These are phyloP conservation scores for Sherardia arvensis DNA, from an alignment of 257 asterid species.

Conservation along the genomic window DNA sequence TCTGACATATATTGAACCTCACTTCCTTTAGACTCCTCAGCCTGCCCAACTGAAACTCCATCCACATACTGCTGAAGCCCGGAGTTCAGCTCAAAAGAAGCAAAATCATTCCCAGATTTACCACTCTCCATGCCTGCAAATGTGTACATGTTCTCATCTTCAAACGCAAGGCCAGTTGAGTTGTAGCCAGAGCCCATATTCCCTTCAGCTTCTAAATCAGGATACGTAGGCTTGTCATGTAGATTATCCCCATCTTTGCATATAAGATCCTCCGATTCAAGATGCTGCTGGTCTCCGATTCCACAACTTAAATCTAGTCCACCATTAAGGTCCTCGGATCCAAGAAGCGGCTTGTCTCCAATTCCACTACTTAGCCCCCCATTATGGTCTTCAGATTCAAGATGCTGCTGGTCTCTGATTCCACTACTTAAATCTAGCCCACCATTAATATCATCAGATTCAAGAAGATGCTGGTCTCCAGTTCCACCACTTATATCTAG, in stretches of 20 bases:
- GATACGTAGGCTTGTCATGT: constrained; percentile 15
- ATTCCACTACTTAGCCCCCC: constrained; percentile 21
- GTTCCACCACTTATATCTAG: constrained; percentile 18
- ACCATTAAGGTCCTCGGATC: constrained; percentile 21
- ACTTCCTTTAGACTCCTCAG: constrained; percentile 20
- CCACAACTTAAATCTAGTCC: constrained; percentile 22
- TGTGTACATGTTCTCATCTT: constrained; percentile 22
- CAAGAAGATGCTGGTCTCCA: constrained; percentile 23
- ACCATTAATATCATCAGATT: constrained; percentile 22
- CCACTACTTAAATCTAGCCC: constrained; percentile 22
- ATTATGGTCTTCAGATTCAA: too few species aligned
- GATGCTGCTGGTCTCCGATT: constrained; percentile 19
- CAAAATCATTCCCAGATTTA: constrained; percentile 13
- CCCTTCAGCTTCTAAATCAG: constrained; percentile 19
- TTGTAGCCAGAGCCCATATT: constrained; percentile 16
- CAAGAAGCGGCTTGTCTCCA: constrained; percentile 22
- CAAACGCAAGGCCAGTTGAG: constrained; percentile 15
- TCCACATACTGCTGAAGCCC: constrained; percentile 19
- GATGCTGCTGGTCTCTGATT: constrained; percentile 18
- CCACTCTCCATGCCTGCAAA: constrained; percentile 18
- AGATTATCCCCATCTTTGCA: constrained; percentile 13
- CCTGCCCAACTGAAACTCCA: constrained; percentile 22
- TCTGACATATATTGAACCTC: constrained; percentile 18
- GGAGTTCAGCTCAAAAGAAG: constrained; percentile 17
- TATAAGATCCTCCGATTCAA: constrained; percentile 14